These are phyloP conservation scores for Pecoramyces ruminantium DNA, from an alignment of 192 early-diverging fungal genomes.

Conservation along the genomic window DNA sequence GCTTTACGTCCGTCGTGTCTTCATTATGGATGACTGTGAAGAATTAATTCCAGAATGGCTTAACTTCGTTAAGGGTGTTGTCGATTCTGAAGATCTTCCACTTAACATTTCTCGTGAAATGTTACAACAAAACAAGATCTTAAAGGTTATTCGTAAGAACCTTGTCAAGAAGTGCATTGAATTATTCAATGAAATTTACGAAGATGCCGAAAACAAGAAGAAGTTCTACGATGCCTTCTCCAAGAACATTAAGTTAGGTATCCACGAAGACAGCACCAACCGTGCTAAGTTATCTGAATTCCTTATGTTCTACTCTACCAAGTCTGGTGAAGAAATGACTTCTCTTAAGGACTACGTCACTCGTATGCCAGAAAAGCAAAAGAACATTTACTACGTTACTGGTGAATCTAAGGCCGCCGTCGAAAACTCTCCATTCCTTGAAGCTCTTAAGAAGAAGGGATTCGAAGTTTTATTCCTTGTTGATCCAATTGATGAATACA, in stretches of 20 bases:
- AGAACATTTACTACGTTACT: constrained; percentile 99
- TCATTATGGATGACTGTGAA: constrained; percentile 99
- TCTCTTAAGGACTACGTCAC: constrained; percentile 99
- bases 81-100: constrained; percentile 99
- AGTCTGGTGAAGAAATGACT: constrained; percentile 92
- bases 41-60: constrained; percentile 99
- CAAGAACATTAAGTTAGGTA: constrained; percentile 99
- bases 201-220: constrained; percentile 86
- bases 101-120: constrained; percentile 99
- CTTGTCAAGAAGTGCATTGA: constrained; percentile 98
- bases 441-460: constrained; percentile 97
- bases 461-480: constrained; percentile 97
- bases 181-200: constrained; percentile 89
- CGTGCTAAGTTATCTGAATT: constrained; percentile 91
- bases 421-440: constrained; percentile 95
- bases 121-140: constrained; percentile 99
- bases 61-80: constrained; percentile 98
- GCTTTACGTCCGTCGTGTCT: constrained; percentile 98
- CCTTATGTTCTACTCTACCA: constrained; percentile 96
- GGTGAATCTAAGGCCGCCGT: constrained; percentile 85
- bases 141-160: constrained; percentile 99
- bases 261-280: constrained; percentile 97
- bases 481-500: constrained; percentile 99
- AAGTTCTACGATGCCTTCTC: constrained; percentile 99
- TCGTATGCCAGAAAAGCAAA: constrained; percentile 99